Evolutionary conservation across 2,329 filamentous ascomycete genomes (phyloP), one percentile per base, ranked within the genome.

Genomic region (Aspergillus thermomutatus): DNA sequence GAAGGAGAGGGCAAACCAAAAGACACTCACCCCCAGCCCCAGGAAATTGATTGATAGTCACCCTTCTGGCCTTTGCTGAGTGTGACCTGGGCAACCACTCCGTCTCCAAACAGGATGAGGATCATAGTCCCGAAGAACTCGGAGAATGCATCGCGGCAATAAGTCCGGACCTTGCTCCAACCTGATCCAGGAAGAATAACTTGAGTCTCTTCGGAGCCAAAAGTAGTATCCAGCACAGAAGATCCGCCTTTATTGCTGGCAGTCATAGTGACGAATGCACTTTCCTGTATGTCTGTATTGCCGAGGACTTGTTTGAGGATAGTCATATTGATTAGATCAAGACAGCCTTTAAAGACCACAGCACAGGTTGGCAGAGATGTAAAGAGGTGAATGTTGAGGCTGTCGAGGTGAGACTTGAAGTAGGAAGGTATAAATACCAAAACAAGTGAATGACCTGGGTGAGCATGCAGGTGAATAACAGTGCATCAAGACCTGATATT

Each of bases 111-210:
- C 43, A 90, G 73, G 57, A 90, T 77, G 60, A 90, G 72, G 54
- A 87, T 80, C 75, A 90, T 86, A 11, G 84, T 87, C 7, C 86
- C 87, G 50, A 87, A 81, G 72, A 89, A 89, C 63, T 90, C 86
- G 1, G 84, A 83, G 61, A 89, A 84, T 1, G 81, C 81, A 60
- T 88, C 85, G 57, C 81, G 79, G 40, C 82, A 75, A 27, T 72
- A 63, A 21, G 77, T 72, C 46, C 86, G 79, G 27, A 85, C 71
- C 41, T 75, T 77, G 49, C 75, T 80, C 87, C 86, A 89, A 26
- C 71, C 43, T 25, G 43, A 63, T 4, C 80, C 59, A 5, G 71
- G 60, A 25, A 31, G 25, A 19, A 47, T 27, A 21, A 26, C 37
- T 49, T 21, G 40, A 23, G 53, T 54, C 8, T 57, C 54, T 3